Evolutionary conservation across 257 asterid genomes (phyloP), one percentile per base, ranked within the genome.

Genomic region (Solanum bulbocastanum): DNA sequence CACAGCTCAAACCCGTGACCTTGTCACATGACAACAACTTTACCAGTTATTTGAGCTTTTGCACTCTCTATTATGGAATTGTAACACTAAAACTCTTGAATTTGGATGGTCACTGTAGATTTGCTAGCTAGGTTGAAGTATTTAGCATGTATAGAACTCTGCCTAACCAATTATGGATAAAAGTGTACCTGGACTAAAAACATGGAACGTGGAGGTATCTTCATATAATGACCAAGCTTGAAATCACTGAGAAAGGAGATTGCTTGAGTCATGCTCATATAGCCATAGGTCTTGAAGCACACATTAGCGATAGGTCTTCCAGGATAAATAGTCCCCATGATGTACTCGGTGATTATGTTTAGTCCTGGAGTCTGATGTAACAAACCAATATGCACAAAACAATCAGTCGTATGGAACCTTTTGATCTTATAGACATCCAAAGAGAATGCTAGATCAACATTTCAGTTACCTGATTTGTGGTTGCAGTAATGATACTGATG

Each of bases 201-300:
- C 98, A 95, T 95, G 8, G 98, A 95, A 75, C 96, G 89, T 0
- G 98, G 98, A 74, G 98, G 98, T 49, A 94, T 95, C 90, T 95
- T 95, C 98, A 95, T 94, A 76, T 95, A 95, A 49, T 95, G 98
- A 36, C 98, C 98, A 22, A 95, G 93, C 93, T 95, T 95, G 91
- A 94, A 95, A 87, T 95, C 98, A 83, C 95, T 90, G 4, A 95
- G 94, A 89, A 94, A 95, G 9, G 98, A 91, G 40, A 95, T 40
- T 18, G 98, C 98, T 90, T 95, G 98, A 8, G 89, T 56, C 96
- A 93, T 94, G 94, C 95, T 94, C 95, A 95, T 91, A 84, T 93
- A 94, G 4, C 98, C 97, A 40, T 95, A 95, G 16, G 92, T 92
- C 89, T 95, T 95, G 88, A 95, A 95, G 90, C 94, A 91, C 14